Conservation (phyloP, 2,329 filamentous ascomycete species). For the Ceratocystiopsis sp. region DNA sequence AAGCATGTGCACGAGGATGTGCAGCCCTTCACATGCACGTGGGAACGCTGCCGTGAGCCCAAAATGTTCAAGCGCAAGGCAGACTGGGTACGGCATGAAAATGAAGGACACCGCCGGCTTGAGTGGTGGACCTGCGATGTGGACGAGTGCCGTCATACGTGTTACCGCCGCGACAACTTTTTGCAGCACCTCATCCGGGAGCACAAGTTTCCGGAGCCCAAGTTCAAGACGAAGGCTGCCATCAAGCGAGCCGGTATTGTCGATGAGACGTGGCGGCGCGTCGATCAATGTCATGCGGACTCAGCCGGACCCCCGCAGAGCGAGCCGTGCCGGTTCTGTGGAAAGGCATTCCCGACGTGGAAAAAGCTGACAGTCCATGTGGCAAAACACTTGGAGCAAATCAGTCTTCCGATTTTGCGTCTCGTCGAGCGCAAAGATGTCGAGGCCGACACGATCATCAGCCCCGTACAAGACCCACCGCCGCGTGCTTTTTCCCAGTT, state of each 20-base stretch:
- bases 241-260: constrained; percentile 39
- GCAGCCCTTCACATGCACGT: constrained; percentile 85
- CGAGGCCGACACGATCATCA: constrained; percentile 47
- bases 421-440: constrained; percentile 32
- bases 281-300: constrained; percentile 60
- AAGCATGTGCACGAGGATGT: constrained; percentile 93
- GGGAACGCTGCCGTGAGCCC: constrained; percentile 62
- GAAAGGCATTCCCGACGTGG: constrained; percentile 65
- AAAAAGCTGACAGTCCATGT: constrained; percentile 90
- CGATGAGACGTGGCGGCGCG: constrained; percentile 58
- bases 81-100: constrained; percentile 90
- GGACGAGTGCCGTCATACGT: constrained; percentile 63
- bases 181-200: constrained; percentile 82
- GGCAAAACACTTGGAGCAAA: constrained; percentile 86
- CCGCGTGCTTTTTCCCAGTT: constrained; percentile 19
- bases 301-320: constrained; percentile 48
- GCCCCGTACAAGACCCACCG: constrained; percentile 43
- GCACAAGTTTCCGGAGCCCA: constrained; percentile 73
- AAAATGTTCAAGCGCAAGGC: constrained; percentile 93
- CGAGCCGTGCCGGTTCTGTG: constrained; percentile 78
- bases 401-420: constrained; percentile 63
- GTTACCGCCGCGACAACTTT: constrained; percentile 83
- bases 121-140: constrained; percentile 84
- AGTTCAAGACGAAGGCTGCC: constrained; percentile 59
- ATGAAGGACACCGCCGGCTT: constrained; percentile 73